Conservation (phyloP, 345 rosid species). For the Cardamine occulta region DNA sequence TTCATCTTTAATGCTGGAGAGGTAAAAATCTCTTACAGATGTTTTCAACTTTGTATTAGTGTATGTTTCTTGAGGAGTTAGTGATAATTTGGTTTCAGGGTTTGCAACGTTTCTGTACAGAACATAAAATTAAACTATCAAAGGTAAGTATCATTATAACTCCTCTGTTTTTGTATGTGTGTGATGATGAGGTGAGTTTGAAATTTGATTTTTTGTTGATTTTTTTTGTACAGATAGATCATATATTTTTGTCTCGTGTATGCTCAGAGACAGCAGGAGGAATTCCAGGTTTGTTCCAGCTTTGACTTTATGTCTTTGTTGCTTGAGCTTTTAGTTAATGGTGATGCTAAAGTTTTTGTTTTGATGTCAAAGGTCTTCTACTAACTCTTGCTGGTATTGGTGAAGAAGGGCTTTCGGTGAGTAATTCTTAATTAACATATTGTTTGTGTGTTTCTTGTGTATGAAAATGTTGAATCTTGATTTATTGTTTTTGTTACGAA, state of each 20-base stretch:
- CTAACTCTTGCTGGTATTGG: slow-evolving; percentile 93
- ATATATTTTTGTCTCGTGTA: slow-evolving; percentile 91
- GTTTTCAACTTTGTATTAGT: not conserved
- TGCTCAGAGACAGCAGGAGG: slow-evolving; percentile 98
- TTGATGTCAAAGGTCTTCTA: slow-evolving; percentile 62
- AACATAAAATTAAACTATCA: slow-evolving; percentile 87
- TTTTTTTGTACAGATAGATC: slow-evolving; percentile 70
- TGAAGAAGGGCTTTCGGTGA: slow-evolving; percentile 90
- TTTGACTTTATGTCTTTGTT: not conserved
- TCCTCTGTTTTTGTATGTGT: slow-evolving; percentile 24
- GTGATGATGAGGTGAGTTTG: slow-evolving; percentile 8
- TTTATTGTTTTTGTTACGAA: slow-evolving; percentile 26
- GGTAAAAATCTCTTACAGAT: slow-evolving; percentile 46
- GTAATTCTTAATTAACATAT: slow-evolving; percentile 37
- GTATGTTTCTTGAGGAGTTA: slow-evolving; percentile 14
- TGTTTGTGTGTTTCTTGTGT: not conserved
- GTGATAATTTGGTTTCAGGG: slow-evolving; percentile 56
- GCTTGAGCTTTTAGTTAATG: not conserved
- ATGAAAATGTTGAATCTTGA: slow-evolving; percentile 8
- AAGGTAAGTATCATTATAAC: slow-evolving; percentile 63
- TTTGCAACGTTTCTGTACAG: slow-evolving; percentile 87
- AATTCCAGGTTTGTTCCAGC: slow-evolving; percentile 77
- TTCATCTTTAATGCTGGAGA: slow-evolving; percentile 97
- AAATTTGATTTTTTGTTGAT: slow-evolving; percentile 32
- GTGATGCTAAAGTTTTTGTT: not conserved